phyloP scores from a whole-genome alignment of 257 asterid genomes.

The Scutellaria galericulata region DNA sequence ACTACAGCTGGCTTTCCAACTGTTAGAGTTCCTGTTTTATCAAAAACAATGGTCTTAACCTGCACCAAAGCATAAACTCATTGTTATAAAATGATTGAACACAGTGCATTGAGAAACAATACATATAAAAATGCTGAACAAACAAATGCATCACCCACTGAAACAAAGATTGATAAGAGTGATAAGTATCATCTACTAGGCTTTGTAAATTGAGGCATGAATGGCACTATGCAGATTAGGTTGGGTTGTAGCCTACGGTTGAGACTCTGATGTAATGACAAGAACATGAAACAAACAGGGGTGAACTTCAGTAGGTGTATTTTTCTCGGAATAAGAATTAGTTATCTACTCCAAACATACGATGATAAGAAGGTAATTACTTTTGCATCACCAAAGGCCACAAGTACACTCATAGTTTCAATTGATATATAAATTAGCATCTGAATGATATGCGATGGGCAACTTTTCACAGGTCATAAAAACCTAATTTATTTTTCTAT shows the following conservation, averaged over 20 bases:
- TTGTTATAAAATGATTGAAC: constrained; percentile 10
- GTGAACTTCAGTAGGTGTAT: background rate
- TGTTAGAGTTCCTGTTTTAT: constrained; percentile 93
- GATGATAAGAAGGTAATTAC: background rate
- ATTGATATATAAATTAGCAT: background rate
- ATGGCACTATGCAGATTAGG: constrained; percentile 7
- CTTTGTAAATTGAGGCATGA: background rate
- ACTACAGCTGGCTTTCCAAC: constrained; percentile 92
- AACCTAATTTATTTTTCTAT: background rate
- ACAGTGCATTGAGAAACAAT: background rate
- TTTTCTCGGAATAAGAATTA: constrained; percentile 10
- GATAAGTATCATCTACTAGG: background rate
- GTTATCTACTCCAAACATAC: background rate
- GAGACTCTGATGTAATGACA: constrained; percentile 17
- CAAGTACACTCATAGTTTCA: constrained; percentile 13
- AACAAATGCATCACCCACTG: constrained; percentile 3
- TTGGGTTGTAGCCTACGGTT: constrained; percentile 10
- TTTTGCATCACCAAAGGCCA: constrained; percentile 14
- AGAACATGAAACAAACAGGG: background rate
- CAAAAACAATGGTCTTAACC: constrained; percentile 86
- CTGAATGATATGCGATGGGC: constrained; percentile 15
- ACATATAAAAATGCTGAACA: constrained; percentile 20
- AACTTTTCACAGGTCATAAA: constrained; percentile 9
- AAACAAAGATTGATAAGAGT: background rate
- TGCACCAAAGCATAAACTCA: constrained; percentile 39